Conservation (phyloP, 768 basidiomycete genomes). For the Trametes cinnabarina region DNA sequence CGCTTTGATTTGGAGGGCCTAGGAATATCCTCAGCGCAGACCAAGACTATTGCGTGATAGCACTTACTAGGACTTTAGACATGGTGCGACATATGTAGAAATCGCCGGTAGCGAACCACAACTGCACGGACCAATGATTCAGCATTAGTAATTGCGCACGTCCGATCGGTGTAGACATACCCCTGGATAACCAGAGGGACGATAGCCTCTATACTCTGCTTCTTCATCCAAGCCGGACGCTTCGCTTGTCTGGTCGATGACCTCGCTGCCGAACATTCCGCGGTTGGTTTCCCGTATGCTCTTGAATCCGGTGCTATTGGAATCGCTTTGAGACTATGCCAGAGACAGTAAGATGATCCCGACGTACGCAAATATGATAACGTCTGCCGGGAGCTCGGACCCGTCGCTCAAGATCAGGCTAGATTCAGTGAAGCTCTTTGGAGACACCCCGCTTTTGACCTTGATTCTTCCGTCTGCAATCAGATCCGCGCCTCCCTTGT, state of each 20-base stretch:
- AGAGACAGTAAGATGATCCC: neutral
- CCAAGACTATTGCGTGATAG: too few species aligned
- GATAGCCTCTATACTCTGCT: constrained; percentile 39
- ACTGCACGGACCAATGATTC: constrained; percentile 22
- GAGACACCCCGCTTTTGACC: constrained; percentile 39
- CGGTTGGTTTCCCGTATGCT: constrained; percentile 32
- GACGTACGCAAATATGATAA: constrained; percentile 28
- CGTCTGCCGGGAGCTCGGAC: constrained; percentile 24
- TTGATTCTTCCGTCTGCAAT: constrained; percentile 52
- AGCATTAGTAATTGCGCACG: neutral
- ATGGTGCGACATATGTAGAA: constrained; percentile 33
- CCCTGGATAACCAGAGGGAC: constrained; percentile 43
- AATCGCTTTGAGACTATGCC: neutral
- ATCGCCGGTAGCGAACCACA: constrained; percentile 43
- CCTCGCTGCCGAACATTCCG: constrained; percentile 36
- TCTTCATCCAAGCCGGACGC: constrained; percentile 44
- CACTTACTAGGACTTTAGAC: constrained; percentile 39
- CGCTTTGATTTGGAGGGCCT: constrained; percentile 19
- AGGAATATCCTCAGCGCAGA: too few species aligned
- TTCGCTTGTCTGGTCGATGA: constrained; percentile 31
- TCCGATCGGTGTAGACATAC: constrained; percentile 23
- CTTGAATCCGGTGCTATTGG: constrained; percentile 34
- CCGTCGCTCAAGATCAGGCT: constrained; percentile 25
- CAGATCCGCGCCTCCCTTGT: constrained; percentile 40
- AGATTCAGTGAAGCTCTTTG: constrained; percentile 28